Base-by-base conservation (phyloP, 805 yeast species). In the Starmerella floris region DNA sequence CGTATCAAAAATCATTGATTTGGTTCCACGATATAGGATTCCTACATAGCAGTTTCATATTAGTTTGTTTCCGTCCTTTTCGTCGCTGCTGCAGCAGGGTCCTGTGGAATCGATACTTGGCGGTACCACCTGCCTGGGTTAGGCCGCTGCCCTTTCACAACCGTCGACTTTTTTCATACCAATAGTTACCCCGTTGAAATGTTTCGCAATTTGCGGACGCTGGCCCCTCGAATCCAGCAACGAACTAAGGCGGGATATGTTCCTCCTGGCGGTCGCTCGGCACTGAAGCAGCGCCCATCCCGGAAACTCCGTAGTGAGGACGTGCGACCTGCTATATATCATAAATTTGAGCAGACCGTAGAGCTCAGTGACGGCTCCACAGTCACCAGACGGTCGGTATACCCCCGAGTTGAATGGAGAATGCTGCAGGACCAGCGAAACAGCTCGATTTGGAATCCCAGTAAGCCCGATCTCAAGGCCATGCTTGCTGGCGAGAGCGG, bases 361-460 rank as follows among this genome's bases (percentile, higher is more conserved):
- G 94, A 88, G 62, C 70, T 87, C 45, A 79, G 93, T 51, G 98
- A 91, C 60, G 98, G 98, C 2, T 81, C 95, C 25, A 94, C 94
- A 2, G 68, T 85, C 27, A 67, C 66, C 28, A 73, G 98, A 62
- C 72, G 82, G 54, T 76, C 95, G 1, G 94, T 82, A 51, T 83
- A 76, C 46, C 98, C 98, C 10, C 81, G 83, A 55, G 78, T 73
- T 41, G 95, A 91, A 56, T 67, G 83, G 55, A 70, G 91, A 59
- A 75, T 84, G 74, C 74, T 91, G 53, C 74, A 77, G 40, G 98
- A 91, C 62, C 94, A 82, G 68, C 76, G 95, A 63, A 83, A 82
- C 56, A 77, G 75, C 55, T 76, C 85, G 28, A 62, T 82, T 42
- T 91, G 96, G 95, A 91, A 91, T 62, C 83, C 85, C 40, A 73